Percentiles rank a stretch among this genome's conserved stretches.
Evolutionary conservation across 106 monocot genomes (phyloP).

Genomic region (Dioscorea dumetorum): DNA sequence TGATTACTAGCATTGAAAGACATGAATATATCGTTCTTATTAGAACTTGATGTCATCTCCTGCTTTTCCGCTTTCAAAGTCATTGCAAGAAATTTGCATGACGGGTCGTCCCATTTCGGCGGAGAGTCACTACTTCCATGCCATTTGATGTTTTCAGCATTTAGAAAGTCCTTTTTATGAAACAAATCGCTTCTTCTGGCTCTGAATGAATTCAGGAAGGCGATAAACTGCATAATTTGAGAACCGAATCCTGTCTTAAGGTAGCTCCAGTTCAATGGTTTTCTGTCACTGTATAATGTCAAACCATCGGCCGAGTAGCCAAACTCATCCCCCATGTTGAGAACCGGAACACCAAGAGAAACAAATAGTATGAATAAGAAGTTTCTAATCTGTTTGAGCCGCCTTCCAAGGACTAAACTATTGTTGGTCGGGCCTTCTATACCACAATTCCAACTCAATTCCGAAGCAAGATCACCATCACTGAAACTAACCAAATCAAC

Average conservation of each 20-base stretch:
- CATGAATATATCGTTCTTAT: constrained; percentile 53
- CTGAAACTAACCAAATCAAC: constrained; percentile 88
- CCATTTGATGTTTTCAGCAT: constrained; percentile 76
- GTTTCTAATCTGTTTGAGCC: constrained; percentile 75
- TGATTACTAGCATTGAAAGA: constrained; percentile 50
- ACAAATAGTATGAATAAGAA: constrained; percentile 77
- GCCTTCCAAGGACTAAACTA: constrained; percentile 40
- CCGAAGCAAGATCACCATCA: constrained; percentile 32
- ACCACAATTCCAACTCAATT: constrained; percentile 95
- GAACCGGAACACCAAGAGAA: constrained; percentile 80
- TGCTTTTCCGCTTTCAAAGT: constrained; percentile 44
- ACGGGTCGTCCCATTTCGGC: constrained; percentile 73
- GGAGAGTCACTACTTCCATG: constrained; percentile 51
- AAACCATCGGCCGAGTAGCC: constrained; percentile 59
- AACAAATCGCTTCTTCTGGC: constrained; percentile 59
- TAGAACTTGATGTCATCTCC: constrained; percentile 12
- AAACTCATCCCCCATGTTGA: constrained; percentile 91
- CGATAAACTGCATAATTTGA: constrained; percentile 60
- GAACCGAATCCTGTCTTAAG: constrained; percentile 35
- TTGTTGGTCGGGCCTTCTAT: constrained; percentile 59
- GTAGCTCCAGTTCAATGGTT: constrained; percentile 47
- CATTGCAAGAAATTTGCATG: constrained; percentile 78
- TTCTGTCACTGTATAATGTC: constrained; percentile 30
- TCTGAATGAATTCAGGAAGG: constrained; percentile 57
- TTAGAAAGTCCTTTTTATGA: constrained; percentile 52